Base-by-base conservation (phyloP, 2,329 filamentous ascomycete species). In the Mollisiaceae sp. region DNA sequence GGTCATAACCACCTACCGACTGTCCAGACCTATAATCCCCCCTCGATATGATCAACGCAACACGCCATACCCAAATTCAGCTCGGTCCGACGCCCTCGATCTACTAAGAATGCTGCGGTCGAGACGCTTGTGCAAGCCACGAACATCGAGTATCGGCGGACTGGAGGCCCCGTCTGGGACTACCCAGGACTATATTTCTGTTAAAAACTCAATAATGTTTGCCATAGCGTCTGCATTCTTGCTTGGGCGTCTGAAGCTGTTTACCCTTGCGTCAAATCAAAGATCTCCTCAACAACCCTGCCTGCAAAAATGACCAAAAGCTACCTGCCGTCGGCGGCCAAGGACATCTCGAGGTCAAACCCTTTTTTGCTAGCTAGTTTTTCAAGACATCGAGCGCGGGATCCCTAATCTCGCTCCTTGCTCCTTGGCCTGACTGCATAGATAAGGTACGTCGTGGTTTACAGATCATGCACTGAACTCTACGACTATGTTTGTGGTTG, bases 321-420 rank as follows among this genome's bases (percentile, higher is more conserved):
- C 8, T 50, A 50, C 45, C 45, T 50, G 11, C 45, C 45, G 20
- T 22, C n/a, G 11, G 45, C n/a, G 11, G 45, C 45, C n/a, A n/a
- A 50, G 45, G n/a, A 11, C 22, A n/a, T 43, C 45, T 50, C 24
- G n/a, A n/a, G 11, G 24, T 50, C n/a, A 20, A 50, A 22, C n/a
- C 24, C 45, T 22, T n/a, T 24, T 50, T 50, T 9, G n/a, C 18
- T 47, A 22, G 11, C n/a, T n/a, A 32, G 27, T 6, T 18, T 50
- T 50, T n/a, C 20, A 50, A 50, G 45, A 50, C 45, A 50, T 50
- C 45, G n/a, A 22, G 45, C 15, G 45, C n/a, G 8, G 45, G 45
- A 6, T 6, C 22, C 2, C 45, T n/a, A 50, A 50, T 50, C 22
- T n/a, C 45, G 11, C 11, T 24, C 3, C 45, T 22, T 50, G n/a